Percentiles rank a stretch among this genome's conserved stretches.
Conservation (phyloP, 352 stramenopile species). For the Phytophthora hybrid region DNA sequence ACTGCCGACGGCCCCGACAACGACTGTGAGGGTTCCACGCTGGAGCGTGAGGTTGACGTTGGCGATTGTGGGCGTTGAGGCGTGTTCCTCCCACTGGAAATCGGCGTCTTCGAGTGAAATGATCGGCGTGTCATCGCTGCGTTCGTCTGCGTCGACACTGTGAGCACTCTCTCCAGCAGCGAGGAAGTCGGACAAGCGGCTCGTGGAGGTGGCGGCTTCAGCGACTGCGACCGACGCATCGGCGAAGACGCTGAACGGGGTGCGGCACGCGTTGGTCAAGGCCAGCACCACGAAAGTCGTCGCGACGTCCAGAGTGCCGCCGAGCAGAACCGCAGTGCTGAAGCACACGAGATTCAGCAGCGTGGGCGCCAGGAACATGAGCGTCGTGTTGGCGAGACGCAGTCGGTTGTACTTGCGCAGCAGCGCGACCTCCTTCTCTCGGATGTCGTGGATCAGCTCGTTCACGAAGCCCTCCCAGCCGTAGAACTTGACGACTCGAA, state of each 20-base stretch:
- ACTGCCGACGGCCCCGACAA: conserved; percentile 51
- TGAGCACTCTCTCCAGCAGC: conserved; percentile 2
- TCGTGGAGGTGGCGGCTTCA: conserved; percentile 47
- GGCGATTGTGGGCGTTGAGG: conserved; percentile 1
- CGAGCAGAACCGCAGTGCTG: conserved; percentile 56
- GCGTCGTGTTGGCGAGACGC: conserved; percentile 58
- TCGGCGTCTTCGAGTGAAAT: conserved; percentile 21
- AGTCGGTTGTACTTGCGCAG: conserved; percentile 42
- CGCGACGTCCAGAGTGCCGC: conserved; percentile 90
- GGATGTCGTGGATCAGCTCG: conserved; percentile 38
- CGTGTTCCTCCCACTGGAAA: conserved; percentile 22
- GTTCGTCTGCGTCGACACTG: background rate
- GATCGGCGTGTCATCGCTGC: background rate
- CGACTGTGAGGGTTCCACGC: conserved; percentile 53
- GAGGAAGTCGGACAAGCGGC: conserved; percentile 21
- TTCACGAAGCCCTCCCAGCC: conserved; percentile 63
- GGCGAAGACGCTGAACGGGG: conserved; percentile 56
- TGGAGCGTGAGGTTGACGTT: conserved; percentile 64
- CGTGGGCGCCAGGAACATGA: conserved; percentile 53
- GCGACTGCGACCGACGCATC: conserved; percentile 53
- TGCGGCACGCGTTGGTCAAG: conserved; percentile 68
- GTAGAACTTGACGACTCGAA: conserved; percentile 91
- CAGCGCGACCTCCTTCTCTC: conserved; percentile 43
- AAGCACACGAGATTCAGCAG: conserved; percentile 89
- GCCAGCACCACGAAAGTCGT: conserved; percentile 94